These are phyloP conservation scores for Pseudonitzschia pungens DNA, from an alignment of 108 stramenopile species.

Conservation along the genomic window DNA sequence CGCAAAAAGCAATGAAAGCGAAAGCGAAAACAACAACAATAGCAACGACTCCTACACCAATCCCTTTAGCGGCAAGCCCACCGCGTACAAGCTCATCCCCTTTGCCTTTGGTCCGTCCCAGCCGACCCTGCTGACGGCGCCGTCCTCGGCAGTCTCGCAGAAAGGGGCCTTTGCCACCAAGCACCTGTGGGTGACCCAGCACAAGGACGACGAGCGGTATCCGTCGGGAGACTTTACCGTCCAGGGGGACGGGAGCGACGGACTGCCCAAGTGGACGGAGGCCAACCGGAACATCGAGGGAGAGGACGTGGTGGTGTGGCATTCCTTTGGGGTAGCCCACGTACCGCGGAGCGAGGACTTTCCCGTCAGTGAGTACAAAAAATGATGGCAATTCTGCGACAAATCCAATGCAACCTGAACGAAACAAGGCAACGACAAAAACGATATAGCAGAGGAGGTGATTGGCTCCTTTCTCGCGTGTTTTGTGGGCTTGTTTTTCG, in stretches of 20 bases:
- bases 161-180: slow-evolving; percentile 52
- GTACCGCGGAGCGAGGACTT: slow-evolving; percentile 63
- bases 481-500: too few species aligned
- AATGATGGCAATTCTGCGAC: too few species aligned
- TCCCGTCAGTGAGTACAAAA: slow-evolving; percentile 15
- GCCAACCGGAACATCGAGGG: slow-evolving; percentile 43
- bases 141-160: slow-evolving; percentile 36
- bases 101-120: slow-evolving; percentile 48
- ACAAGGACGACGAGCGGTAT: slow-evolving; percentile 44
- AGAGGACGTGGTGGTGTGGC: slow-evolving; percentile 63
- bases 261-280: slow-evolving; percentile 50
- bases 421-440: too few species aligned
- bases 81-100: slow-evolving; percentile 54
- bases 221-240: slow-evolving; percentile 62
- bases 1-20: slow-evolving; percentile 10
- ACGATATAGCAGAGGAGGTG: too few species aligned
- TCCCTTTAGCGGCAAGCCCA: slow-evolving; percentile 46
- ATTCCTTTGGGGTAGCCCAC: slow-evolving; percentile 61
- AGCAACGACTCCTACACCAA: too few species aligned
- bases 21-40: too few species aligned
- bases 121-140: slow-evolving; percentile 42
- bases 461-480: too few species aligned
- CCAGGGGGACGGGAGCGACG: slow-evolving; percentile 41
- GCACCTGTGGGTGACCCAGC: slow-evolving; percentile 60
- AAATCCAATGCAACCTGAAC: too few species aligned